Evolutionary conservation across 495 filamentous ascomycete genomes (phyloP).

Genomic region (Penicillium diatomitis): DNA sequence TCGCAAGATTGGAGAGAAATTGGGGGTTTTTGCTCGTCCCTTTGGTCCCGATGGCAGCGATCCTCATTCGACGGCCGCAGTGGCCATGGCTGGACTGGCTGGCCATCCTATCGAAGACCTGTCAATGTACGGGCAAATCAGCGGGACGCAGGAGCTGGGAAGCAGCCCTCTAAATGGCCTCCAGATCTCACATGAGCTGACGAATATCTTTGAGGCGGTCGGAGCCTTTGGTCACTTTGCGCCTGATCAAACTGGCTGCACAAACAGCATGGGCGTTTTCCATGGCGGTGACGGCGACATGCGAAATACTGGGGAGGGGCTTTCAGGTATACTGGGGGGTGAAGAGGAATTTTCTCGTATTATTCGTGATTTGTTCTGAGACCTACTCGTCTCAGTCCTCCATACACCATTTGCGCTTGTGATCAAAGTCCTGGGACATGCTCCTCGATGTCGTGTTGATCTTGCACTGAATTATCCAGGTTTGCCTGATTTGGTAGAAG

Average conservation of each 20-base stretch:
- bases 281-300: conserved; percentile 34
- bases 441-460: too few relatives aligned
- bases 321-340: conserved; percentile 45
- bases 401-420: too few relatives aligned
- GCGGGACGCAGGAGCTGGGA: conserved; percentile 38
- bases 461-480: too few relatives aligned
- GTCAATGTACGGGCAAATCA: conserved; percentile 42
- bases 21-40: conserved; percentile 56
- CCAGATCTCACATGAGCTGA: conserved; percentile 56
- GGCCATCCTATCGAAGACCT: conserved; percentile 58
- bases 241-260: conserved; percentile 15
- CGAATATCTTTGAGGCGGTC: conserved; percentile 63
- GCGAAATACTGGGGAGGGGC: conserved; percentile 36
- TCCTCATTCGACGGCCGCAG: conserved; percentile 56
- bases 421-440: too few relatives aligned
- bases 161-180: conserved; percentile 53
- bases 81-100: conserved; percentile 66
- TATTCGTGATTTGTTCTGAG: conserved; percentile 57
- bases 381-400: too few relatives aligned
- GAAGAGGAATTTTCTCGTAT: conserved; percentile 57
- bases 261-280: conserved; percentile 37
- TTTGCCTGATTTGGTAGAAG: too few relatives aligned
- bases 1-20: conserved; percentile 67
- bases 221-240: conserved; percentile 45
- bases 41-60: conserved; percentile 36